phyloP scores from a whole-genome alignment of 495 filamentous ascomycete genomes.

The Lasiosphaeria ovina region DNA sequence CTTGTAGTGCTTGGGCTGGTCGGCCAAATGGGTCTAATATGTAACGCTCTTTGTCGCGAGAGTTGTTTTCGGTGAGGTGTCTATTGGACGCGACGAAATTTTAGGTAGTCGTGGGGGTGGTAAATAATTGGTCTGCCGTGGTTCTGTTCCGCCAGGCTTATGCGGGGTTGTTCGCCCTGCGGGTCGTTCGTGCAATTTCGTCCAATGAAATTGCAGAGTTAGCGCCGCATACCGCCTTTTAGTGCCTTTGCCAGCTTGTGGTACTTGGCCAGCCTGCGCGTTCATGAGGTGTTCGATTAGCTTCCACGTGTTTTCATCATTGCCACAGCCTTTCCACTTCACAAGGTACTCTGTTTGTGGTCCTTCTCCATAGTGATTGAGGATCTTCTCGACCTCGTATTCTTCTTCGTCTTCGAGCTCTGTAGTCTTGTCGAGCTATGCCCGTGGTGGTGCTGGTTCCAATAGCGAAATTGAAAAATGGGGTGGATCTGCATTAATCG shows the following conservation, averaged over 20 bases:
- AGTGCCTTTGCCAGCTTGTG: not conserved
- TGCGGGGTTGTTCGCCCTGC: constrained; percentile 1
- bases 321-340: constrained; percentile 11
- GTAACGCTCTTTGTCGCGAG: not conserved
- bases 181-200: too few species aligned
- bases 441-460: constrained; percentile 9
- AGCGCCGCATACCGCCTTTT: not conserved
- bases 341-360: too few species aligned
- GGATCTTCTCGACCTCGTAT: too few species aligned
- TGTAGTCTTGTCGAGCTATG: constrained; percentile 3
- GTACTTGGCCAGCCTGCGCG: constrained; percentile 2
- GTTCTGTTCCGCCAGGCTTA: constrained; percentile 1
- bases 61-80: not conserved
- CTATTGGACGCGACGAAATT: constrained; percentile 1
- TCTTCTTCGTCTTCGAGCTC: too few species aligned
- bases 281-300: not conserved
- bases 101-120: constrained; percentile 1
- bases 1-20: too few species aligned
- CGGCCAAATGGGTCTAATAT: not conserved
- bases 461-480: constrained; percentile 4
- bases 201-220: not conserved
- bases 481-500: constrained; percentile 7
- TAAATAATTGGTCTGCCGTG: not conserved
- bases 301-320: constrained; percentile 10
- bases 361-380: too few species aligned